Conservation (phyloP, 352 stramenopile species). For the Phytophthora melonis region DNA sequence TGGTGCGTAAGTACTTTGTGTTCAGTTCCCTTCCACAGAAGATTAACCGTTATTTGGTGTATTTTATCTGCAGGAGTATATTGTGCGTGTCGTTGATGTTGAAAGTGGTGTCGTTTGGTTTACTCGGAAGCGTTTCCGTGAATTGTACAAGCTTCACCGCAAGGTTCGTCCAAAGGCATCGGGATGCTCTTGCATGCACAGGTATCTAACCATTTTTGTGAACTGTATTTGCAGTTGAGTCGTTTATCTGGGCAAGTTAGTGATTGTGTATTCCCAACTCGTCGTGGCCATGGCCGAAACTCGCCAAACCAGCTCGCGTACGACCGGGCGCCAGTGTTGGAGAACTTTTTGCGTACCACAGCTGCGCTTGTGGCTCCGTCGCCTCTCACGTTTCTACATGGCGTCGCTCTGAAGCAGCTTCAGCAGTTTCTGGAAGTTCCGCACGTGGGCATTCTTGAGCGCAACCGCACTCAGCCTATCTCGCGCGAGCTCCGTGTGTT, state of each 20-base stretch:
- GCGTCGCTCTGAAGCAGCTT: slow-evolving; percentile 79
- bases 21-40: background rate
- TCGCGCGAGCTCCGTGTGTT: slow-evolving; percentile 80
- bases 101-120: slow-evolving; percentile 90
- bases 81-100: slow-evolving; percentile 86
- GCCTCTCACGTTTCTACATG: slow-evolving; percentile 78
- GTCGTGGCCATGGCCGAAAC: slow-evolving; percentile 63
- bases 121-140: slow-evolving; percentile 82
- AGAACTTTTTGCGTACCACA: slow-evolving; percentile 80
- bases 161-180: slow-evolving; percentile 55
- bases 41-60: slow-evolving; percentile 4
- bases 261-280: slow-evolving; percentile 77
- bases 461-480: slow-evolving; percentile 84
- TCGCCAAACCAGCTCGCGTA: slow-evolving; percentile 68
- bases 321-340: slow-evolving; percentile 75
- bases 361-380: slow-evolving; percentile 80
- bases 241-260: slow-evolving; percentile 72
- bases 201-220: slow-evolving; percentile 10
- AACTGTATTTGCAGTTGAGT: slow-evolving; percentile 50
- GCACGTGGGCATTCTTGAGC: slow-evolving; percentile 69
- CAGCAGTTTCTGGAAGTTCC: slow-evolving; percentile 87
- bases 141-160: slow-evolving; percentile 85
- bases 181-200: background rate
- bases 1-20: slow-evolving; percentile 47
- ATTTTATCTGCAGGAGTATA: slow-evolving; percentile 68